Evolutionary conservation across 768 basidiomycete species (phyloP).

Genomic region (Pleurotus tuoliensis): DNA sequence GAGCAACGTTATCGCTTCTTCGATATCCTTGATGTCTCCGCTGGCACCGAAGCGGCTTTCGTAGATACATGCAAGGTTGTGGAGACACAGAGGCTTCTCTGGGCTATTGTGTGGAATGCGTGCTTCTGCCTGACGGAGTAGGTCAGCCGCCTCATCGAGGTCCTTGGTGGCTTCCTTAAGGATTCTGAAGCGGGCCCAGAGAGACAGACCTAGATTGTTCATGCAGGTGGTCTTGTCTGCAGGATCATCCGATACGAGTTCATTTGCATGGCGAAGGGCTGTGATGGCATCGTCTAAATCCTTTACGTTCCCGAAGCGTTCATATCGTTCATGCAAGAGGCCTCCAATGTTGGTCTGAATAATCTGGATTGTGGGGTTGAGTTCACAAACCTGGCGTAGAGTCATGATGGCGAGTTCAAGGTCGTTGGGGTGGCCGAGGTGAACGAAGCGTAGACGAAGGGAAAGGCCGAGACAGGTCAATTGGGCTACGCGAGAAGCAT

Average conservation of each 20-base stretch:
- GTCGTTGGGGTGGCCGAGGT: neutral
- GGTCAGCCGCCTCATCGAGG: neutral
- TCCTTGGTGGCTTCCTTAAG: neutral
- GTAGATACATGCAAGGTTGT: neutral
- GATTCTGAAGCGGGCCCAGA: neutral
- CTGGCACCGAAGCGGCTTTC: neutral
- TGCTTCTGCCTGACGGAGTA: neutral
- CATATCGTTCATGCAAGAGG: neutral
- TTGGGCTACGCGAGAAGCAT: neutral
- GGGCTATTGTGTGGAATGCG: neutral
- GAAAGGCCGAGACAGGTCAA: neutral
- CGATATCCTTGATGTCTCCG: neutral
- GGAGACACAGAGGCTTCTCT: neutral
- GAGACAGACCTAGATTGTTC: neutral
- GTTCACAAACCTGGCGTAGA: neutral
- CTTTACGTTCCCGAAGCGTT: neutral
- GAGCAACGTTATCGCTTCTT: neutral
- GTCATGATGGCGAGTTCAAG: neutral
- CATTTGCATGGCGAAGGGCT: neutral
- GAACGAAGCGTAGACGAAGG: neutral
- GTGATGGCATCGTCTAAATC: neutral
- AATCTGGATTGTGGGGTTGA: neutral
- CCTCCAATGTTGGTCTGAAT: neutral
- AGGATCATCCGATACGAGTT: neutral
- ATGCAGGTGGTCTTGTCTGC: neutral